Evolutionary conservation across 2,329 filamentous ascomycete genomes (phyloP), one percentile per base, ranked within the genome.

Genomic region (Cladosporium phlei): DNA sequence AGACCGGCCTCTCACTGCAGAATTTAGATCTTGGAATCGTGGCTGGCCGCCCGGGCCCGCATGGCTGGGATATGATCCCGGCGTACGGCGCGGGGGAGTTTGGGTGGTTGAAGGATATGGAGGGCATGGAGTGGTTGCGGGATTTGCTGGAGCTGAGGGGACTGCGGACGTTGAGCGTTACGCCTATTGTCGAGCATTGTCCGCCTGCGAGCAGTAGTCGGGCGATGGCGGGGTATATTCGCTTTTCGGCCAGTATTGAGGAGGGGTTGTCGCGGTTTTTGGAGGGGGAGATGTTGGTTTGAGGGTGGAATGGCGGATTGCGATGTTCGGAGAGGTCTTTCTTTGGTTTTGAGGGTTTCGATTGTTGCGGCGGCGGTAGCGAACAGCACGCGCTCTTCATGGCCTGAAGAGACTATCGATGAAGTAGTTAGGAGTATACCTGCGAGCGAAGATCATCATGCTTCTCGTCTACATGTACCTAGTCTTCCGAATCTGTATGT

Each of bases 221-320:
- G 47, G 72, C 71, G 34, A 76, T 80, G 72, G 69, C 76, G 3
- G 71, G 79, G 50, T 81, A 77, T 58, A 74, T 79, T 2, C 73
- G 78, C 19, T 78, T 83, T 52, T 82, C 78, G 22, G 72, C 72
- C 25, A 82, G 78, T 45, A 74, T 83, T 14, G 75, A 80, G 52
- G 71, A 63, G 5, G 74, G 74, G 2, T 74, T 83, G 60, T 66
- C 69, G 29, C 74, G 77, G 48, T 82, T 74, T 60, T 58, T 82
- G 51, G 63, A 59, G 45, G 57, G 55, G 3, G 61, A 64, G 30
- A 65, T 76, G 60, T 21, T 47, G 14, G 35, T 22, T 16, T 40
- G 21, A 35, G n/a, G 12, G 12, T 38, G 35, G 3, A 5, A 22
- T n/a, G n/a, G n/a, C n/a, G n/a, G n/a, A n/a, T n/a, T n/a, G n/a